Percentiles rank a stretch among this genome's conserved stretches.
Conservation (phyloP, 2,329 filamentous ascomycete species). For the Trematosphaeria pertusa region DNA sequence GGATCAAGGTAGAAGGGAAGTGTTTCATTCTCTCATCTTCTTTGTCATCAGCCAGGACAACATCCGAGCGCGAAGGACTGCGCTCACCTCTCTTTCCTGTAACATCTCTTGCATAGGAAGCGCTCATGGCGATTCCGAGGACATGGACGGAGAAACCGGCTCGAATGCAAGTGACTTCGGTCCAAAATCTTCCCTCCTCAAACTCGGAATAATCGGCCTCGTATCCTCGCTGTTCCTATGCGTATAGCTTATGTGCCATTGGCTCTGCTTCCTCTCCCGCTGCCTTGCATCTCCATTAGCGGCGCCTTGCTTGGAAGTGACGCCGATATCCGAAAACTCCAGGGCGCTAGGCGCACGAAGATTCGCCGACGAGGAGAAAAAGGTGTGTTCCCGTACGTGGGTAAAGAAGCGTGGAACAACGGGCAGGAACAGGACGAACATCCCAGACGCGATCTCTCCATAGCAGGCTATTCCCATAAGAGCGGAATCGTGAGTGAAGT, state of each 20-base stretch:
- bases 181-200: no score
- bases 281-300: no score
- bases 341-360: background rate
- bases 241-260: conserved; percentile 21
- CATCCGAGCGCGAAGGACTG: no score
- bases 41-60: no score
- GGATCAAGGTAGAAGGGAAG: no score
- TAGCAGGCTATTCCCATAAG: conserved; percentile 22
- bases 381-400: conserved; percentile 8
- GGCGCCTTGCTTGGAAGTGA: no score
- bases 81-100: no score
- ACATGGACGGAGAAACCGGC: no score
- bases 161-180: no score
- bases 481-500: conserved; percentile 14
- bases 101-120: no score
- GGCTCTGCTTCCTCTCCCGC: conserved; percentile 5
- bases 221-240: conserved; percentile 9
- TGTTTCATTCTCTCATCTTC: no score
- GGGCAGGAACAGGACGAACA: conserved; percentile 26
- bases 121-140: no score
- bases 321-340: background rate
- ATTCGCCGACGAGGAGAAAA: background rate
- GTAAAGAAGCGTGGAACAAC: conserved; percentile 21
- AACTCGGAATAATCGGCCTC: background rate
- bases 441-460: conserved; percentile 21